Base-by-base conservation (phyloP, 169 alveolate species). In the Cyclospora cayetanensis region DNA sequence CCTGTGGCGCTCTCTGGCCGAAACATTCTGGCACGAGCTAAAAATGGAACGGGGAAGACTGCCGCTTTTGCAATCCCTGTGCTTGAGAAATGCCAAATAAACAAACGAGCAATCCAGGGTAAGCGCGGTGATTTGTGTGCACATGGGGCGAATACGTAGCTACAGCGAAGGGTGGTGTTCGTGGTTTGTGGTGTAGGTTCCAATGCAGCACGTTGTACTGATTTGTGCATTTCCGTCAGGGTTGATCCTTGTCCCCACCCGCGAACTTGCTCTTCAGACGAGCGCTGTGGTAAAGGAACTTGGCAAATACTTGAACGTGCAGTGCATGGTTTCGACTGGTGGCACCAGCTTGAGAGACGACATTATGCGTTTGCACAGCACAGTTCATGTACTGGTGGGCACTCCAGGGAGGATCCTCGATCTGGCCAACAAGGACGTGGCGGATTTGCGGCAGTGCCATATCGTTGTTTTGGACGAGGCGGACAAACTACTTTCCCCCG, bases 21-120 rank as follows among this genome's bases (percentile, higher is more conserved):
- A 76, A 97, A 97, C 94, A 97, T 99, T 83, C 96, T 99, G 31
- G 99, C 99, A 22, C 97, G 99, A 84, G 99, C 99, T 18, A 99
- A 99, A 94, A 99, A 99, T 63, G 99, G 99, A 18, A 99, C 99
- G 50, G 99, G 99, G 31, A 99, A 99, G 94, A 99, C 99, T 12
- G 99, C 99, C 70, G 99, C 99, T 15, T 99, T 98, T 95, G 98
- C 99, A 20, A 98, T 99, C 88, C 99, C 99, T 18, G 94, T 98
- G 34, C 95, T 99, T 83, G 99, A 99, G 90, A 97, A 97, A 94
- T 91, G 97, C 66, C 98, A 97, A 55, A 95, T 97, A 37, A 77
- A 85, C 46, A 91, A 91, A 85, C 83, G 91, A 0, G 79, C 89
- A 4, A 92, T 94, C 27, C 95, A 92, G 43, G 94, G 92, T 91